A percentile compares a stretch with the other conserved stretches of the same genome.
phyloP scores from a whole-genome alignment of 108 stramenopile species.

The Parietichytrium sp. region DNA sequence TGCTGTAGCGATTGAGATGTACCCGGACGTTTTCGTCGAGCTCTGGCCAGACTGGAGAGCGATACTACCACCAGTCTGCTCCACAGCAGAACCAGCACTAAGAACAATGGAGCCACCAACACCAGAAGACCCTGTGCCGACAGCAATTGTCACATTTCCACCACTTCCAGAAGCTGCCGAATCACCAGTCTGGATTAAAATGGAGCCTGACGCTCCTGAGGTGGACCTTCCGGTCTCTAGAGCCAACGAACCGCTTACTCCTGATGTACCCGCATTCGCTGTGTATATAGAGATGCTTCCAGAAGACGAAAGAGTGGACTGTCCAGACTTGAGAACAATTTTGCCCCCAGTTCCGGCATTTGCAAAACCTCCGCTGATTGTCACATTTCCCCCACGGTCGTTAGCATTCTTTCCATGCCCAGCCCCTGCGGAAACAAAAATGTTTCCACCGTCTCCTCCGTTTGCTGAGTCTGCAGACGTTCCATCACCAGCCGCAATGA shows the following conservation, averaged over 20 bases:
- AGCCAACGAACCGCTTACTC: slow-evolving; percentile 49
- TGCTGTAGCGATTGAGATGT: neutral
- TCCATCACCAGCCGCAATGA: slow-evolving; percentile 59
- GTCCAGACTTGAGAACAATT: slow-evolving; percentile 40
- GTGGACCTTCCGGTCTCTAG: slow-evolving; percentile 53
- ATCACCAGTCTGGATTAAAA: slow-evolving; percentile 48
- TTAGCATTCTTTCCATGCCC: slow-evolving; percentile 34
- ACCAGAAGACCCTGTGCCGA: slow-evolving; percentile 38
- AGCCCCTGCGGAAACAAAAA: slow-evolving; percentile 42
- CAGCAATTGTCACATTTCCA: slow-evolving; percentile 46
- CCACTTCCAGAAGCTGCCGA: slow-evolving; percentile 43
- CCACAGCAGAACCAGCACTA: neutral
- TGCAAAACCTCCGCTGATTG: slow-evolving; percentile 40
- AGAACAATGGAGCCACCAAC: neutral
- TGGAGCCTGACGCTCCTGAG: slow-evolving; percentile 47
- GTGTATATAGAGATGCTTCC: slow-evolving; percentile 49
- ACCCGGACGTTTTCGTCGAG: neutral
- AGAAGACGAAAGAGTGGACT: slow-evolving; percentile 12
- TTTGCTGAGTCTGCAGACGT: slow-evolving; percentile 13
- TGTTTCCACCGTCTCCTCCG: slow-evolving; percentile 50
- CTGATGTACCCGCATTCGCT: slow-evolving; percentile 47
- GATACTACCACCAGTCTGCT: neutral
- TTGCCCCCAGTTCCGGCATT: slow-evolving; percentile 40
- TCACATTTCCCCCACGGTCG: slow-evolving; percentile 47
- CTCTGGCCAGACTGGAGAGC: neutral